Evolutionary conservation across 371 early-diverging fungal species (phyloP), one percentile per base, ranked within the genome.

Genomic region (Rhizopus stolonifer): DNA sequence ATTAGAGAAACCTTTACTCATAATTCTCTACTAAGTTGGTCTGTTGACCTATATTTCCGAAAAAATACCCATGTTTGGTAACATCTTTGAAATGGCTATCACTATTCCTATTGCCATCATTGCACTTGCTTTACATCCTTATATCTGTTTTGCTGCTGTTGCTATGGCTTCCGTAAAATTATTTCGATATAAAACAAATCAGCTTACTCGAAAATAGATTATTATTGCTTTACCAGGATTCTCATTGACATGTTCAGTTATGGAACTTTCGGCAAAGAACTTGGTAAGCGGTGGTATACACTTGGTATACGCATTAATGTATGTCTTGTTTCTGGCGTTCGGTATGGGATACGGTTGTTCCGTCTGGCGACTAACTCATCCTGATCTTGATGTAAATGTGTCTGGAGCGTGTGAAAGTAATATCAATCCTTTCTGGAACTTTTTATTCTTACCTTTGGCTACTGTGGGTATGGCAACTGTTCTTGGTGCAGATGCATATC

Each of bases 221-320:
- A 78, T 83, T 11, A 79, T 86, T 42, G 68, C 86, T 31, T 73
- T 89, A 8, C 89, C 89, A 5, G 90, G 90, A 18, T 77, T 83
- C 26, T 70, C 83, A 0, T 67, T 93, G 13, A 90, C 91, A 0
- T 78, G 83, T 29, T 69, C 86, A 15, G 83, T 91, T 46, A 87
- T 90, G 57, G 93, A 93, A 62, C 69, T 93, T 10, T 77, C 87
- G 2, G 87, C 92, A 9, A 82, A 88, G 14, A 92, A 91, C 58
- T 73, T 92, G 58, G 79, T 89, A 32, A 87, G 90, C 17, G 94
- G 94, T 10, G 83, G 87, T 0, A 83, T 91, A 13, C 82, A 89
- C 23, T 61, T 90, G 8, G 81, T 87, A 8, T 81, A 87, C 56
- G 85, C 90, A 1, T 56, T 93, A n/a, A 73, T 92, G 43, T 82